Conservation (phyloP, 2,329 filamentous ascomycete species). For the Aspergillus sp. region DNA sequence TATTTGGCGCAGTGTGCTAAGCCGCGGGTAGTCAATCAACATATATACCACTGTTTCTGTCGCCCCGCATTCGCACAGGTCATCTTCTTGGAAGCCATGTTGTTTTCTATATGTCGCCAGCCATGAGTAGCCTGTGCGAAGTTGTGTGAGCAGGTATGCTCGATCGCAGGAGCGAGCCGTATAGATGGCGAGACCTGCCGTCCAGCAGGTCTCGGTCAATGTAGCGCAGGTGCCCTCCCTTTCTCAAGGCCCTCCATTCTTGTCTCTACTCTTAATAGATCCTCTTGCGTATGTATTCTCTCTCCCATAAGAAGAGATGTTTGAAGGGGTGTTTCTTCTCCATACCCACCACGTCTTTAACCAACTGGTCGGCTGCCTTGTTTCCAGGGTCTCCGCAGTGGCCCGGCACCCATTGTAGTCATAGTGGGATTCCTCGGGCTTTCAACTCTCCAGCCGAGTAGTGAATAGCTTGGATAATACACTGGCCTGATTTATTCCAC, state of each 20-base stretch:
- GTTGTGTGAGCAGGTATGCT: constrained; percentile 24
- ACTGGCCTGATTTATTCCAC: constrained; percentile 21
- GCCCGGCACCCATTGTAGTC: constrained; percentile 15
- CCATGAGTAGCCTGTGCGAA: constrained; percentile 27
- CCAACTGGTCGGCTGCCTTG: constrained; percentile 11
- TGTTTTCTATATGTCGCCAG: constrained; percentile 20
- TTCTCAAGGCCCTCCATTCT: constrained; percentile 15
- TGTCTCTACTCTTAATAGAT: constrained; percentile 8
- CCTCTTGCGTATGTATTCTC: neutral
- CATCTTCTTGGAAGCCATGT: constrained; percentile 12
- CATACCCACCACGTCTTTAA: neutral
- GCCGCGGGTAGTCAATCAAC: constrained; percentile 21
- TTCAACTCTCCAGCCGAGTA: constrained; percentile 17
- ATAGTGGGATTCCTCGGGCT: constrained; percentile 10
- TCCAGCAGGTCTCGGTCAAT: constrained; percentile 10
- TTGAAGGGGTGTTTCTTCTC: constrained; percentile 13
- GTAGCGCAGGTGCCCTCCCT: constrained; percentile 11
- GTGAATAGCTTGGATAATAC: constrained; percentile 22
- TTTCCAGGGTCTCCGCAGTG: constrained; percentile 8
- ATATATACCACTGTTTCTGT: constrained; percentile 25
- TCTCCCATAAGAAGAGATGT: constrained; percentile 15
- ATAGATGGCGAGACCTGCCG: constrained; percentile 12
- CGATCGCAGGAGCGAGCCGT: constrained; percentile 18
- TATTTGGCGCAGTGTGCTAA: constrained; percentile 12
- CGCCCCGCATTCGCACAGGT: constrained; percentile 22